Conservation (phyloP, 495 filamentous ascomycete genomes). For the Oidiodendron maius region DNA sequence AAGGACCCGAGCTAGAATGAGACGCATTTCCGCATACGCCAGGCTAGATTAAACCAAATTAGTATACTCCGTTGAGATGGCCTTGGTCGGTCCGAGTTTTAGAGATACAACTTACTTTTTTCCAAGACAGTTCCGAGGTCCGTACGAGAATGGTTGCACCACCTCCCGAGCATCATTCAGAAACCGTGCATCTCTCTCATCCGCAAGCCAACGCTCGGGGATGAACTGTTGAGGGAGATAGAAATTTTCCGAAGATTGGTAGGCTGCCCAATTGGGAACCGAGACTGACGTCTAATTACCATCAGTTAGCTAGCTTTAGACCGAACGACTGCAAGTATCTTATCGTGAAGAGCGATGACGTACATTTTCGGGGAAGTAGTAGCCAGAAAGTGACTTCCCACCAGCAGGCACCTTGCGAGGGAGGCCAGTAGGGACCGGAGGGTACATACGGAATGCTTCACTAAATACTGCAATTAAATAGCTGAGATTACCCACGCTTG, state of each 20-base stretch:
- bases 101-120: slow-evolving; percentile 40
- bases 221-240: slow-evolving; percentile 31
- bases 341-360: no score
- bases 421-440: slow-evolving; percentile 44
- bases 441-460: slow-evolving; percentile 54
- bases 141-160: slow-evolving; percentile 51
- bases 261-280: slow-evolving; percentile 43
- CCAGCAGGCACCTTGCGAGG: slow-evolving; percentile 29
- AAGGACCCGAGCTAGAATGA: slow-evolving; percentile 44
- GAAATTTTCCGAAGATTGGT: slow-evolving; percentile 32
- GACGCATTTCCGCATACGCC: slow-evolving; percentile 47
- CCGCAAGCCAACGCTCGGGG: slow-evolving; percentile 27
- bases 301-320: no score
- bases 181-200: slow-evolving; percentile 20
- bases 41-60: slow-evolving; percentile 16
- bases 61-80: no score
- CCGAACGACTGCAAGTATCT: no score
- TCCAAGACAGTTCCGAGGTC: slow-evolving; percentile 56
- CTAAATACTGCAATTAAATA: slow-evolving; percentile 54
- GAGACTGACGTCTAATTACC: slow-evolving; percentile 41
- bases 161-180: slow-evolving; percentile 36
- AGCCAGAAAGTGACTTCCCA: slow-evolving; percentile 12
- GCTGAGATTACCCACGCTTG: slow-evolving; percentile 3
- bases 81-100: neutral
- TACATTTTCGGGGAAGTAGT: slow-evolving; percentile 20